Evolutionary conservation across 495 filamentous ascomycete species (phyloP), one percentile per base, ranked within the genome.

Genomic region (Neurospora tetrasperma): DNA sequence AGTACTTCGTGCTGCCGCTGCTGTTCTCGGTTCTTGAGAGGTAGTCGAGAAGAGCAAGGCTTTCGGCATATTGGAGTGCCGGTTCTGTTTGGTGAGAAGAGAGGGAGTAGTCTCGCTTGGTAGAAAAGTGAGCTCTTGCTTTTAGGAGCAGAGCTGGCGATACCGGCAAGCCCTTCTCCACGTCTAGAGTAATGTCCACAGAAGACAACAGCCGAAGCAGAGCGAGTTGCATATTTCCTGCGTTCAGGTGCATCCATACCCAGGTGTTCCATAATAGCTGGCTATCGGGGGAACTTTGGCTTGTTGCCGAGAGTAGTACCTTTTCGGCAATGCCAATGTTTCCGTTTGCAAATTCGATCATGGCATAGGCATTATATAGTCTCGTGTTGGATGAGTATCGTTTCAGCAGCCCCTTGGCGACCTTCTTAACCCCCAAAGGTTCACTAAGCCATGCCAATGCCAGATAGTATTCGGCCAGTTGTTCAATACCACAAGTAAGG

Each of bases 301-400:
- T 59, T 0, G 75, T 77, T 20, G 92, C 87, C 0, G 89, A 90
- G 12, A 85, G 79, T 77, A 93, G 88, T n/a, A 96, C 88, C 59
- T 87, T 86, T 27, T 86, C 79, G 38, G 92, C 89, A 70, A 86
- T 80, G 7, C 85, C 83, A 0, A 77, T 71, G 69, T 89, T 89
- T 0, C 83, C 85, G 69, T 85, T 86, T 40, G 85, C 84, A 76
- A 84, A 88, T 79, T 97, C 91, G 46, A 93, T 87, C 35, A 94
- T 82, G 4, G 91, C 91, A 74, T 94, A 95, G 0, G 89, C 89
- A 76, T 94, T 92, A 80, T 95, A 97, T 5, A 97, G 82, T 41
- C 85, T 82, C 10, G 93, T 79, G 76, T 87, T 92, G 0, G 89
- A 85, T 2, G 88, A 83, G 73, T 89, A 86, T 70, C 85, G 84